Conservation (phyloP, 2,329 filamentous ascomycete genomes). For the Magnaporthiopsis poae region DNA sequence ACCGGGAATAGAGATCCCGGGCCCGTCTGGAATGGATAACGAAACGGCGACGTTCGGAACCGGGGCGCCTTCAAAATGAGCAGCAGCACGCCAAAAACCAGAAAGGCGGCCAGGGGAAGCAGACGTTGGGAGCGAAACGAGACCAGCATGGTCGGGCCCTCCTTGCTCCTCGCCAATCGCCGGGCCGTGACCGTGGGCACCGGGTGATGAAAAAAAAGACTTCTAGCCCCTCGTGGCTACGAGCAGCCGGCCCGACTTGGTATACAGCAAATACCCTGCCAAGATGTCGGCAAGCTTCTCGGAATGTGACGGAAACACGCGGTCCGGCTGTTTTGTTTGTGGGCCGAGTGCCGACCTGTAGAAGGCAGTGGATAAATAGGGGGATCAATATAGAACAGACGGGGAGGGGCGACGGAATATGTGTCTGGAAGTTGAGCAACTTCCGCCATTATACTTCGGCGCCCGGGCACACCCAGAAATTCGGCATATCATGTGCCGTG, state of each 20-base stretch:
- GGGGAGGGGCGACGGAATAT: not conserved
- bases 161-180: not conserved
- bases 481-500: not conserved
- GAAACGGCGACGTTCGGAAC: not conserved
- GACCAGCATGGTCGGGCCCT: not conserved
- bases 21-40: not conserved
- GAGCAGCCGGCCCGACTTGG: too few species aligned
- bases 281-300: not conserved
- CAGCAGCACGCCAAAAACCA: not conserved
- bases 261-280: not conserved
- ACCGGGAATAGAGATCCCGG: not conserved
- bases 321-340: not conserved
- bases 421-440: not conserved
- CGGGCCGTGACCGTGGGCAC: too few species aligned
- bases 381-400: not conserved
- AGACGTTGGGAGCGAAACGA: constrained; percentile 5
- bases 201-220: not conserved
- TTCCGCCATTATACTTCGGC: not conserved
- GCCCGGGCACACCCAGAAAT: not conserved
- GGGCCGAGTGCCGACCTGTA: not conserved
- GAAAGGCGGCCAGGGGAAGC: not conserved
- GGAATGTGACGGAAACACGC: not conserved
- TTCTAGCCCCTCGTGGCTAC: not conserved
- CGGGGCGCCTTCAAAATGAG: not conserved
- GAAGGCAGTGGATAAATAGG: not conserved